These are phyloP conservation scores for Boletus calvinii DNA, from an alignment of 1,284 basidiomycete genomes.

Conservation along the genomic window DNA sequence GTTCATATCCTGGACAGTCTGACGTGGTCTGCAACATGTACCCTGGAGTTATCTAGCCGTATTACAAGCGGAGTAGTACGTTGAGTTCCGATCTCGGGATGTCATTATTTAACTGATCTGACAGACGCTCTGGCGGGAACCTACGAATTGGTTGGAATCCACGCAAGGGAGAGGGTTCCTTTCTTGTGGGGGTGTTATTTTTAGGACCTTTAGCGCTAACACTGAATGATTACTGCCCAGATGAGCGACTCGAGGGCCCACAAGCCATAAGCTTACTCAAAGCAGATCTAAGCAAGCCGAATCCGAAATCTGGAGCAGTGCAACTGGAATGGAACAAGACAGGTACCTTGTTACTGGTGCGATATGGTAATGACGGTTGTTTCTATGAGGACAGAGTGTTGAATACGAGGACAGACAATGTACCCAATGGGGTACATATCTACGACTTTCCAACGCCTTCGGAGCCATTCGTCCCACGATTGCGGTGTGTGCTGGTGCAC, in stretches of 20 bases:
- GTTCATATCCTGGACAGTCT: constrained; percentile 75
- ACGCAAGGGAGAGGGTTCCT: constrained; percentile 80
- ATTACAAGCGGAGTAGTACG: constrained; percentile 59
- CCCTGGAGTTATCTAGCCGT: constrained; percentile 58
- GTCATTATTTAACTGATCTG: neutral
- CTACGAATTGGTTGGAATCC: constrained; percentile 73
- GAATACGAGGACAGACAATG: constrained; percentile 45
- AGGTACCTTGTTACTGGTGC: constrained; percentile 68
- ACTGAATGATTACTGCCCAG: constrained; percentile 36
- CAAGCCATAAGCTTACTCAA: constrained; percentile 50
- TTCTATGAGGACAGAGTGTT: constrained; percentile 1
- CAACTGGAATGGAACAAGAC: constrained; percentile 79
- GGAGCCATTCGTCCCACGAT: constrained; percentile 52
- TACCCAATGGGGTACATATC: constrained; percentile 58
- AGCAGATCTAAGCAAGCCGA: constrained; percentile 55
- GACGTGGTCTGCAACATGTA: constrained; percentile 73
- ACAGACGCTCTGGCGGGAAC: constrained; percentile 80
- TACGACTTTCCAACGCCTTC: constrained; percentile 60
- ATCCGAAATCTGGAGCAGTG: constrained; percentile 60
- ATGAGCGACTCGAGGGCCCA: constrained; percentile 62
- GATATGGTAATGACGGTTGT: constrained; percentile 51
- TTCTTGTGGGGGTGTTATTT: constrained; percentile 54
- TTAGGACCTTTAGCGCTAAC: neutral
- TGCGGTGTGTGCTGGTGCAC: constrained; percentile 69
- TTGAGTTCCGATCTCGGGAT: constrained; percentile 3